Evolutionary conservation across 805 yeast species (phyloP).

Genomic region (Suhomyces tanzawaensis): DNA sequence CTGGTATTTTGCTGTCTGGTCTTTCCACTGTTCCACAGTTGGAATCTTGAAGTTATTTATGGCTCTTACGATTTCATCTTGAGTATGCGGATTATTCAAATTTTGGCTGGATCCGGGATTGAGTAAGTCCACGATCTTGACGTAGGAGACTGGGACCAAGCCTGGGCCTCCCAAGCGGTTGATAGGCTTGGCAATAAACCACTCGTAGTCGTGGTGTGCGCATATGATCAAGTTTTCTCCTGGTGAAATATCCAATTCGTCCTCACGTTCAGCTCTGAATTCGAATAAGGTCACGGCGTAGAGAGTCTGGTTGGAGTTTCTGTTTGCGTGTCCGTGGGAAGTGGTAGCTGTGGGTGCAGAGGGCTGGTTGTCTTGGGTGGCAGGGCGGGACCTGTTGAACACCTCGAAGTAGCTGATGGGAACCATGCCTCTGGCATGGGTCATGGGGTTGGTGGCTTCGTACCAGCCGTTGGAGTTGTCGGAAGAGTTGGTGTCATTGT

Average conservation of each 20-base stretch:
- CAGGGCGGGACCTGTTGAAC: slow-evolving; percentile 57
- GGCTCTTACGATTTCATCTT: slow-evolving; percentile 44
- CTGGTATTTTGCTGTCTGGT: slow-evolving; percentile 83
- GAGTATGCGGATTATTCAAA: slow-evolving; percentile 37
- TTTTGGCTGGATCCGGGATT: slow-evolving; percentile 46
- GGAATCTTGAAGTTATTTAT: slow-evolving; percentile 74
- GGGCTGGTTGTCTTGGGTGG: slow-evolving; percentile 8
- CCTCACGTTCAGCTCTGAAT: slow-evolving; percentile 77
- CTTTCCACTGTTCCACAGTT: slow-evolving; percentile 94
- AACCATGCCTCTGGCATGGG: slow-evolving; percentile 77
- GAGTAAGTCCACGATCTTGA: slow-evolving; percentile 77
- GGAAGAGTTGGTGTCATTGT: slow-evolving; percentile 28
- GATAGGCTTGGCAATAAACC: slow-evolving; percentile 97
- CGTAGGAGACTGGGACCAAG: slow-evolving; percentile 86
- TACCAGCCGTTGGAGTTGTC: slow-evolving; percentile 72
- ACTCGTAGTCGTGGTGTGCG: slow-evolving; percentile 94
- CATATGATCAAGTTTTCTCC: slow-evolving; percentile 92
- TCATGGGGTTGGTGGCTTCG: slow-evolving; percentile 84
- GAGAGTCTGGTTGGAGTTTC: slow-evolving; percentile 45
- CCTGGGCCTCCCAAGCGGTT: slow-evolving; percentile 97
- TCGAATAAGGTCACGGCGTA: slow-evolving; percentile 87
- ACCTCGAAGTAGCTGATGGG: slow-evolving; percentile 83
- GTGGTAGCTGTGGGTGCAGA: neutral
- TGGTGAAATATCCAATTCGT: slow-evolving; percentile 78
- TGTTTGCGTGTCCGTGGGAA: slow-evolving; percentile 7